Evolutionary conservation across 495 filamentous ascomycete species (phyloP).

Genomic region (Letharia columbiana): DNA sequence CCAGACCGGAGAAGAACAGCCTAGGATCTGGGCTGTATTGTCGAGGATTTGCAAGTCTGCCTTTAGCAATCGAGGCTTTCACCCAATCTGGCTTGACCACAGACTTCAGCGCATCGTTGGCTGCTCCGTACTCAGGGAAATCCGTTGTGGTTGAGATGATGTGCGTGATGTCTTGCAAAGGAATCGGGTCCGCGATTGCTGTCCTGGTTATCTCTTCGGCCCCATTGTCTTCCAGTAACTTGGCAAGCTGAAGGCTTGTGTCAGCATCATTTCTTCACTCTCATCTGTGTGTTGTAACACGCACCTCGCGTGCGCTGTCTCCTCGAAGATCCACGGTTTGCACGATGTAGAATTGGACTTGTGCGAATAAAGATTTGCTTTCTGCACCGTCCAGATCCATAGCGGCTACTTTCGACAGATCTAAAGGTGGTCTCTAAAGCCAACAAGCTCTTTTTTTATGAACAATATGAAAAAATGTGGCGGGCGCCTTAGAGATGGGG

Average conservation of each 20-base stretch:
- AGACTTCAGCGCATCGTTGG: slow-evolving; percentile 65
- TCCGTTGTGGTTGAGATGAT: slow-evolving; percentile 79
- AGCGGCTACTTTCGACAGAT: not conserved
- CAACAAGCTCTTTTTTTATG: not conserved
- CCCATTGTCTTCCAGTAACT: slow-evolving; percentile 41
- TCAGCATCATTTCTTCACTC: not conserved
- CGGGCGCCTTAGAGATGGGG: not conserved
- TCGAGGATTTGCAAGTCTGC: slow-evolving; percentile 64
- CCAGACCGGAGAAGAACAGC: slow-evolving; percentile 78
- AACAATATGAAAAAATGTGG: not conserved
- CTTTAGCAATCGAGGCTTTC: slow-evolving; percentile 53
- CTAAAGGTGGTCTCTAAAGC: not conserved
- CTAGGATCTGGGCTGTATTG: slow-evolving; percentile 84
- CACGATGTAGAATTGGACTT: slow-evolving; percentile 32
- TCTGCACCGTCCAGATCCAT: slow-evolving; percentile 6
- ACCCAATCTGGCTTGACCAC: slow-evolving; percentile 83
- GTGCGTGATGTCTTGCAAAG: slow-evolving; percentile 60
- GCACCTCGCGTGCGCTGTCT: slow-evolving; percentile 39
- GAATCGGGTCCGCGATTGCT: slow-evolving; percentile 33
- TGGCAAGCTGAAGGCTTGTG: slow-evolving; percentile 8
- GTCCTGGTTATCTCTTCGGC: slow-evolving; percentile 28
- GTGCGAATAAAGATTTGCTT: slow-evolving; percentile 24
- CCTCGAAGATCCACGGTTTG: slow-evolving; percentile 35
- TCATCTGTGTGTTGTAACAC: slow-evolving; percentile 8
- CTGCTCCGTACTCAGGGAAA: slow-evolving; percentile 71